Evolutionary conservation across 208 protist genomes (phyloP).

Genomic region (Trypanosoma avium): DNA sequence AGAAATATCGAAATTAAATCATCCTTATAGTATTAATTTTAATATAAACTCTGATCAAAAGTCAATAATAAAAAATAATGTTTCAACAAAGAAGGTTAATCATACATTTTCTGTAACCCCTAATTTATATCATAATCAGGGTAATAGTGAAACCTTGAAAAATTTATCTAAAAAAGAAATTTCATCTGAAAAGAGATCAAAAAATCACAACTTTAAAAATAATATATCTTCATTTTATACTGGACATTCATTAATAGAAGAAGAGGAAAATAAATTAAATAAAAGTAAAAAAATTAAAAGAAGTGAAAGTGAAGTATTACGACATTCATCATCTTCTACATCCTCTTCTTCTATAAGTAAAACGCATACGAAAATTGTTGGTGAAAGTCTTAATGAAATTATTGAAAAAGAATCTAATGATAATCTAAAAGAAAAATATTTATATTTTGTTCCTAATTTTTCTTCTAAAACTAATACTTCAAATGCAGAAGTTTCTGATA

Average conservation of each 20-base stretch:
- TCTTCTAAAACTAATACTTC: background rate
- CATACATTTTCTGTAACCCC: background rate
- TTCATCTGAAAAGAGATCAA: background rate
- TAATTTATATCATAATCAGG: background rate
- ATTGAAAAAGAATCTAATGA: too few relatives aligned
- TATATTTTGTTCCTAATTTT: background rate
- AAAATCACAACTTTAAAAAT: background rate
- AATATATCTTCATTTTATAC: conserved; percentile 20
- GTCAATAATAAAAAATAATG: background rate
- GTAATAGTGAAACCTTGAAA: background rate
- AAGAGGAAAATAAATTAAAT: background rate
- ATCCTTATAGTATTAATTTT: background rate
- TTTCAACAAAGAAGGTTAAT: background rate
- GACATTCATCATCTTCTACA: background rate
- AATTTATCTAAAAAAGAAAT: background rate
- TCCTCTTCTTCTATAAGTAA: too few relatives aligned
- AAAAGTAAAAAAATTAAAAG: background rate
- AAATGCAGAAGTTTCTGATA: background rate
- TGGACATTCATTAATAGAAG: background rate
- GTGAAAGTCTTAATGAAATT: too few relatives aligned
- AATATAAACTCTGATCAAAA: background rate
- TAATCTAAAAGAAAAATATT: background rate
- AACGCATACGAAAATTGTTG: too few relatives aligned
- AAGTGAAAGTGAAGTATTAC: background rate
- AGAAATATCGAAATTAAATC: too few relatives aligned